Conservation (phyloP, 2,329 filamentous ascomycete genomes). For the Decorospora gaudefroyi region DNA sequence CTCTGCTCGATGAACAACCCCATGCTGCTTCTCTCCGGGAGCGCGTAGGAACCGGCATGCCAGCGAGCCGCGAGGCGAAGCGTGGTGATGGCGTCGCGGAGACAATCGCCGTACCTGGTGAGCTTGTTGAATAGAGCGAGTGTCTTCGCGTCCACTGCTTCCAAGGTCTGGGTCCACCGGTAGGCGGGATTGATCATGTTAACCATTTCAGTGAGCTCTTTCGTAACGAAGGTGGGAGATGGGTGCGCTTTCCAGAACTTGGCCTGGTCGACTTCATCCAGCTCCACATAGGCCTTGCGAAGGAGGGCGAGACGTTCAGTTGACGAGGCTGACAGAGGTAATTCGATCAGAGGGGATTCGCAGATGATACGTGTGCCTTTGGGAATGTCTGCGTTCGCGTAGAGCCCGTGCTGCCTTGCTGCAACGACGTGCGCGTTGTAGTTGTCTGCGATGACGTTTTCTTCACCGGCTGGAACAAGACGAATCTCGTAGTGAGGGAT, state of each 20-base stretch:
- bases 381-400: slow-evolving; percentile 14
- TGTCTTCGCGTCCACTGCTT: not conserved
- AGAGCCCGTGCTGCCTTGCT: too few relatives aligned
- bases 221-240: slow-evolving; percentile 2
- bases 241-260: slow-evolving; percentile 10
- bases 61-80: slow-evolving; percentile 20
- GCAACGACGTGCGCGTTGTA: too few relatives aligned
- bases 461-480: too few relatives aligned
- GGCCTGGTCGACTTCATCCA: slow-evolving; percentile 7
- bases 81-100: slow-evolving; percentile 1
- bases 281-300: slow-evolving; percentile 8
- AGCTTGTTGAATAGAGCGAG: not conserved
- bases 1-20: slow-evolving; percentile 40
- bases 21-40: slow-evolving; percentile 6
- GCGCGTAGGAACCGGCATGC: slow-evolving; percentile 11
- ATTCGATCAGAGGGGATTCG: slow-evolving; percentile 15
- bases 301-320: slow-evolving; percentile 4
- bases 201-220: not conserved
- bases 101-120: not conserved
- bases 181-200: not conserved
- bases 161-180: not conserved
- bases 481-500: too few relatives aligned
- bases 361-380: slow-evolving; percentile 23
- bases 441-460: too few relatives aligned
- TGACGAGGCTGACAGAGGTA: slow-evolving; percentile 6